Evolutionary conservation across 176 grass and related monocot genomes (phyloP).

Genomic region (bread wheat (Triticum aestivum)): IWGSC_CS_RefSeq_v2.1 NC_057796.1:113701405-113701904

Average conservation of each 20-base stretch:
- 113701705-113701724: background rate
- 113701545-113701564: no score
- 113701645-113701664: background rate
- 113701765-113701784: background rate
- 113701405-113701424: no score
- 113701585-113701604: no score
- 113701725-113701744: slow-evolving; percentile 34
- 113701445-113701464: no score
- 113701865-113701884: background rate
- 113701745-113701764: background rate
- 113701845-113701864: background rate
- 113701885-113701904: background rate
- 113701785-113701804: background rate
- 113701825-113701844: background rate
- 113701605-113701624: no score
- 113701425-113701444: no score
- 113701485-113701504: no score
- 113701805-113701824: background rate
- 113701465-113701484: no score
- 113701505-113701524: no score
- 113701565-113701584: no score
- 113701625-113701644: no score
- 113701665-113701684: background rate
- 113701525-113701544: no score
- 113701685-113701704: background rate